These are phyloP conservation scores for Chalciporus piperatoides DNA, from an alignment of 1,284 basidiomycete species.

Conservation along the genomic window DNA sequence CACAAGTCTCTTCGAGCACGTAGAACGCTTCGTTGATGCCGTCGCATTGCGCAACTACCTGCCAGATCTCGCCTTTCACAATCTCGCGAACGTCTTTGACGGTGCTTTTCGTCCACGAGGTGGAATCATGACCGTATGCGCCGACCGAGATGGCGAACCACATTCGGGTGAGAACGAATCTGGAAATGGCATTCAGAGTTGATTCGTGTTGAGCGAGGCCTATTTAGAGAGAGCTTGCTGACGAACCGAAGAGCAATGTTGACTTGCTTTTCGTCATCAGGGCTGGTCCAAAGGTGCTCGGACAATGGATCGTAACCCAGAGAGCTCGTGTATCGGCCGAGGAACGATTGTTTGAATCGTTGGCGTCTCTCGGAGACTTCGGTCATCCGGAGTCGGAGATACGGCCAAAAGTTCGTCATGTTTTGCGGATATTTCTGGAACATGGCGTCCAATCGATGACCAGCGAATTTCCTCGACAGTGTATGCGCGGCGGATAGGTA, in stretches of 20 bases:
- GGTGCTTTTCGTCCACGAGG: conserved; percentile 34
- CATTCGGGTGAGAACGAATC: conserved; percentile 58
- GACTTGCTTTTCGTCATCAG: conserved; percentile 54
- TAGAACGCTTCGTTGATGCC: conserved; percentile 38
- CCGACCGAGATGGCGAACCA: conserved; percentile 61
- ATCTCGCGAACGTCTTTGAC: conserved; percentile 49
- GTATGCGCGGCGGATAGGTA: conserved; percentile 56
- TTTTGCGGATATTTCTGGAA: conserved; percentile 38
- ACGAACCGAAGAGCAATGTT: conserved; percentile 53
- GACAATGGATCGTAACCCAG: conserved; percentile 37
- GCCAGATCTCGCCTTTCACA: conserved; percentile 58
- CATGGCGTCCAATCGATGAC: conserved; percentile 43
- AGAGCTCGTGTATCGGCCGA: conserved; percentile 33
- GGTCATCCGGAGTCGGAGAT: conserved; percentile 47
- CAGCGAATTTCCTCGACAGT: conserved; percentile 44
- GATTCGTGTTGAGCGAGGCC: background rate
- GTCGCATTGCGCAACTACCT: conserved; percentile 37
- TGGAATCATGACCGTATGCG: conserved; percentile 26
- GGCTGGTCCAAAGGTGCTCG: conserved; percentile 53
- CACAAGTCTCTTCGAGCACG: conserved; percentile 65
- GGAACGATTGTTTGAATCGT: conserved; percentile 47
- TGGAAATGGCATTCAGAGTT: conserved; percentile 25
- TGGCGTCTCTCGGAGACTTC: conserved; percentile 39
- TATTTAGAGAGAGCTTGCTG: background rate
- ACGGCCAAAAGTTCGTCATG: conserved; percentile 67